phyloP scores from a whole-genome alignment of 768 basidiomycete genomes.

The Hygrophorus russula region DNA sequence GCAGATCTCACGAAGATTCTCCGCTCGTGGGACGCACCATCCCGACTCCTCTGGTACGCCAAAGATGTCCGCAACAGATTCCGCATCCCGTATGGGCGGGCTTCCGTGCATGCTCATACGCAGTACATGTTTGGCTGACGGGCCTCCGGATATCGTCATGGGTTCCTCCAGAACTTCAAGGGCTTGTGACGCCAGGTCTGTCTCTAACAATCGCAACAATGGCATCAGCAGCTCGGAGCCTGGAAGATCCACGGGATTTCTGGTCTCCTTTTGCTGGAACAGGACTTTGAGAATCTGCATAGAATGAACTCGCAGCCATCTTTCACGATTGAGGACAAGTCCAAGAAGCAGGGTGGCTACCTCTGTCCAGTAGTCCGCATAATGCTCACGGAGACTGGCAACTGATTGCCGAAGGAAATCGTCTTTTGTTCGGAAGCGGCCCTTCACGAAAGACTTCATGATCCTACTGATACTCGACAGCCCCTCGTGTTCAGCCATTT shows the following conservation, averaged over 20 bases:
- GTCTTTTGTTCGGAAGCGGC: constrained; percentile 82
- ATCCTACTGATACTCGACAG: constrained; percentile 76
- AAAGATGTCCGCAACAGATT: constrained; percentile 61
- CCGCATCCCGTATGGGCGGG: constrained; percentile 29
- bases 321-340: constrained; percentile 70
- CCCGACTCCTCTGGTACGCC: constrained; percentile 76
- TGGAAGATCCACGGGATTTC: constrained; percentile 58
- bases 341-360: constrained; percentile 81
- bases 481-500: constrained; percentile 61
- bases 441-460: constrained; percentile 81
- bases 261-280: constrained; percentile 75
- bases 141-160: constrained; percentile 65
- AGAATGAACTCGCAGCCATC: constrained; percentile 71
- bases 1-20: constrained; percentile 48
- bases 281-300: constrained; percentile 86
- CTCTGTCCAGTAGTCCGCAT: constrained; percentile 65
- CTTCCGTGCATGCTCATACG: constrained; percentile 80
- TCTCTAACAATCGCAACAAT: constrained; percentile 77
- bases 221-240: constrained; percentile 90
- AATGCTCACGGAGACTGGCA: constrained; percentile 76
- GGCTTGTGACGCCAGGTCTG: constrained; percentile 74
- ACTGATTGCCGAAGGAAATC: constrained; percentile 90
- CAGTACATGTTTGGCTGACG: constrained; percentile 75
- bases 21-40: constrained; percentile 73
- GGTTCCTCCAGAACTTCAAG: constrained; percentile 93